Conservation (phyloP, 176 grass and related monocot genomes). For the Stipa capillata region DNA sequence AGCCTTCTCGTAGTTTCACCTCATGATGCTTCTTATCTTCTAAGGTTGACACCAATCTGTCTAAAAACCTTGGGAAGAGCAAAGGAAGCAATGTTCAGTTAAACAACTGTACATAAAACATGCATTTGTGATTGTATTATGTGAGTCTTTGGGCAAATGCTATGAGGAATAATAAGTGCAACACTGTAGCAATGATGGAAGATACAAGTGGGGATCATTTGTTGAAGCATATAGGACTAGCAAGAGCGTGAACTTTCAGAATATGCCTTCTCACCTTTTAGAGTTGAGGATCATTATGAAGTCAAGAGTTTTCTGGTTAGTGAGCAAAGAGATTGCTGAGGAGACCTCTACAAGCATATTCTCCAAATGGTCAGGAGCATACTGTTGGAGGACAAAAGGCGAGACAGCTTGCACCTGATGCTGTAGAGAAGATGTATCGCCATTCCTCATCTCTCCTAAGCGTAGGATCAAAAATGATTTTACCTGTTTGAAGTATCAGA, state of each 20-base stretch:
- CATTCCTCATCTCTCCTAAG: conserved; percentile 55
- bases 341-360: conserved; percentile 61
- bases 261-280: conserved; percentile 54
- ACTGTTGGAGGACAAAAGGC: conserved; percentile 90
- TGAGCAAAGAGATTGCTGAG: conserved; percentile 66
- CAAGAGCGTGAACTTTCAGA: neutral
- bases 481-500: conserved; percentile 42
- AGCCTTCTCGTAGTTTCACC: conserved; percentile 63
- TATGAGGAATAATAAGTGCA: neutral
- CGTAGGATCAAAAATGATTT: conserved; percentile 83
- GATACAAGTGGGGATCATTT: neutral
- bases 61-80: conserved; percentile 57
- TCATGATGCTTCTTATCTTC: conserved; percentile 98
- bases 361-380: conserved; percentile 58
- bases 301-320: conserved; percentile 87
- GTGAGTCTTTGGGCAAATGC: neutral
- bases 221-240: neutral
- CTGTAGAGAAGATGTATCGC: conserved; percentile 82
- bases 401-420: conserved; percentile 94
- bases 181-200: neutral
- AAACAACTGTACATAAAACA: neutral
- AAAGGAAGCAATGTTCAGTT: conserved; percentile 5
- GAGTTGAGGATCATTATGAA: conserved; percentile 97
- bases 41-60: conserved; percentile 69
- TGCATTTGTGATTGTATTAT: neutral